Conservation (phyloP, 768 basidiomycete genomes). For the Leccinum longicurvipes region DNA sequence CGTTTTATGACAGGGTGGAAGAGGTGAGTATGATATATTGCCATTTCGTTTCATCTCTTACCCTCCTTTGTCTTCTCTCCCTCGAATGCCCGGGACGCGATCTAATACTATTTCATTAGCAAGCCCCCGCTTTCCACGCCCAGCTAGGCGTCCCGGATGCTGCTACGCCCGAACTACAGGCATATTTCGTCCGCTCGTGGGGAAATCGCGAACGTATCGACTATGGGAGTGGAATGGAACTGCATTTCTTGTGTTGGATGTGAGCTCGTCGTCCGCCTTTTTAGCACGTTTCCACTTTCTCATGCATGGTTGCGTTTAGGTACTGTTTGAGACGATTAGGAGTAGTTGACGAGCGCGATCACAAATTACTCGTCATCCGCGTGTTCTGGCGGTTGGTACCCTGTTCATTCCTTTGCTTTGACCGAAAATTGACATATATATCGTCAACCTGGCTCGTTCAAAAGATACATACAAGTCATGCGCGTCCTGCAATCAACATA, state of each 20-base stretch:
- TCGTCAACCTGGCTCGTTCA: not conserved
- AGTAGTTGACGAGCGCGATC: conserved; percentile 60
- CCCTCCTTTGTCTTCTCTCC: not conserved
- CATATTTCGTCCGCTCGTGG: conserved; percentile 87
- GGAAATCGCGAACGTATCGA: conserved; percentile 91
- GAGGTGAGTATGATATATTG: conserved; percentile 51
- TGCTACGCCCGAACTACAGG: conserved; percentile 64
- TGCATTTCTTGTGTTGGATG: conserved; percentile 98
- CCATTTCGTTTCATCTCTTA: not conserved
- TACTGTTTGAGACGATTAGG: conserved; percentile 76
- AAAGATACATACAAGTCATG: conserved; percentile 74
- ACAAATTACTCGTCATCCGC: conserved; percentile 69
- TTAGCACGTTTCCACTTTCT: not conserved
- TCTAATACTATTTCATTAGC: conserved; percentile 33
- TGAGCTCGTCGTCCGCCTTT: conserved; percentile 37
- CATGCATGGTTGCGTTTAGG: conserved; percentile 38
- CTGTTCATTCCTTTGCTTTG: not conserved
- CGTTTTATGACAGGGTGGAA: conserved; percentile 80
- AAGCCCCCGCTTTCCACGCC: conserved; percentile 54
- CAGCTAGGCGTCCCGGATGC: conserved; percentile 57
- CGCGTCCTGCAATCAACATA: conserved; percentile 87
- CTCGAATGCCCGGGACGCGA: conserved; percentile 17
- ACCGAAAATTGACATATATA: not conserved
- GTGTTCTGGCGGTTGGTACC: conserved; percentile 84
- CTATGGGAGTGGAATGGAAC: conserved; percentile 99